Conservation (phyloP, 441 rosid genomes). For the Lepidium campestre region DNA sequence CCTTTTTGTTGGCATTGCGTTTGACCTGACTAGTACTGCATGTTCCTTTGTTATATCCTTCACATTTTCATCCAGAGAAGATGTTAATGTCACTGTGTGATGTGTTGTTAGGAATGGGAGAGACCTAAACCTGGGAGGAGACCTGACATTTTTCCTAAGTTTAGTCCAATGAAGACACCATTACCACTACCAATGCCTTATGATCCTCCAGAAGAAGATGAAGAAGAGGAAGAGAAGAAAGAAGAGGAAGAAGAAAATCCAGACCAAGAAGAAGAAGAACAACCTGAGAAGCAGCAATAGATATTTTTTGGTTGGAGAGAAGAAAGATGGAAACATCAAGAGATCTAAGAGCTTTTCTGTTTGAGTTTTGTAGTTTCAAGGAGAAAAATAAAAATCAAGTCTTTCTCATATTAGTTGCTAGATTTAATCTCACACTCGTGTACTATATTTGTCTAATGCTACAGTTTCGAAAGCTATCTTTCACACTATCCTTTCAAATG, state of each 20-base stretch:
- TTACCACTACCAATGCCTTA: conserved; percentile 78
- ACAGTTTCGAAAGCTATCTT: neutral
- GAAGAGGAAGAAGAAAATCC: conserved; percentile 75
- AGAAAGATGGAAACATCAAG: neutral
- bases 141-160: conserved; percentile 82
- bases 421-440: conserved; percentile 7
- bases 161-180: conserved; percentile 91
- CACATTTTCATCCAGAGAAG: neutral
- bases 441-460: conserved; percentile 11
- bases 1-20: neutral
- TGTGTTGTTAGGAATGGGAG: conserved; percentile 61
- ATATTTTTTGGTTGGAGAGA: neutral
- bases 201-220: conserved; percentile 90
- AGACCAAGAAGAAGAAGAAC: conserved; percentile 54
- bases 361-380: conserved; percentile 27
- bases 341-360: conserved; percentile 1
- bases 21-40: neutral
- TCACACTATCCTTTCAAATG: neutral
- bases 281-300: conserved; percentile 45
- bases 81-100: neutral
- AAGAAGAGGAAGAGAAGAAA: conserved; percentile 83
- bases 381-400: neutral
- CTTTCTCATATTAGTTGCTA: conserved; percentile 7
- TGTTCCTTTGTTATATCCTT: neutral
- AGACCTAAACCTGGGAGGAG: conserved; percentile 85